These are phyloP conservation scores for Brassica carinata DNA, from an alignment of 345 rosid genomes.

Conservation along the genomic window DNA sequence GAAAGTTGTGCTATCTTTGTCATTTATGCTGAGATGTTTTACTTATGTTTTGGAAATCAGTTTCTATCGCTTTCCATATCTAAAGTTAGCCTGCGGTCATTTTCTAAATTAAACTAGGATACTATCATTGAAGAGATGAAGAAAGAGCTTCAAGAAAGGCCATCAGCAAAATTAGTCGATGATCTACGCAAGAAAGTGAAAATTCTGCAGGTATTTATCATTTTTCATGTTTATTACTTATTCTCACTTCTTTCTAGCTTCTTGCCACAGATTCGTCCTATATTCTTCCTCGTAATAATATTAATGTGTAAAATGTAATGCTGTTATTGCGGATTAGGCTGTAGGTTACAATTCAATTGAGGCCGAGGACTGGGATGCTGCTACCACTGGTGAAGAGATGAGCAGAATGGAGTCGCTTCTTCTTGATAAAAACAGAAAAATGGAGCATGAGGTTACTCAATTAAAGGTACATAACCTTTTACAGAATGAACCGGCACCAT, in stretches of 20 bases:
- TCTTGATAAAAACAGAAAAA: conserved; percentile 93
- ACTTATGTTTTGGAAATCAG: not conserved
- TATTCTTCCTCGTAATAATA: conserved; percentile 15
- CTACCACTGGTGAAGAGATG: conserved; percentile 94
- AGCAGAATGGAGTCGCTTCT: conserved; percentile 99
- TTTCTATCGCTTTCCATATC: not conserved
- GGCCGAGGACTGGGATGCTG: conserved; percentile 99
- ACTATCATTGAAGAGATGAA: conserved; percentile 81
- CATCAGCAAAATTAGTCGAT: conserved; percentile 87
- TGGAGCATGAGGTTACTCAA: conserved; percentile 97
- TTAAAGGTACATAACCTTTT: conserved; percentile 60
- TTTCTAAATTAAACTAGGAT: conserved; percentile 52
- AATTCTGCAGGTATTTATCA: conserved; percentile 78
- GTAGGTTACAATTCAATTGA: conserved; percentile 97
- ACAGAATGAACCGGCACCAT: not conserved
- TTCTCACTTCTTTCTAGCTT: not conserved
- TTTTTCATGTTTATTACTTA: not conserved
- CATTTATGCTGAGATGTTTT: not conserved
- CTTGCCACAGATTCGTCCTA: conserved; percentile 1
- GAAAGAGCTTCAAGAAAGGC: conserved; percentile 90
- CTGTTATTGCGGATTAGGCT: conserved; percentile 53
- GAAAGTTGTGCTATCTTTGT: conserved; percentile 17
- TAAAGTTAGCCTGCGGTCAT: conserved; percentile 6
- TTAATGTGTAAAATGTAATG: conserved; percentile 21
- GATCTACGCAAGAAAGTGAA: conserved; percentile 96